These are phyloP conservation scores for Fusarium sp. DNA, from an alignment of 2,329 filamentous ascomycete genomes.

Conservation along the genomic window DNA sequence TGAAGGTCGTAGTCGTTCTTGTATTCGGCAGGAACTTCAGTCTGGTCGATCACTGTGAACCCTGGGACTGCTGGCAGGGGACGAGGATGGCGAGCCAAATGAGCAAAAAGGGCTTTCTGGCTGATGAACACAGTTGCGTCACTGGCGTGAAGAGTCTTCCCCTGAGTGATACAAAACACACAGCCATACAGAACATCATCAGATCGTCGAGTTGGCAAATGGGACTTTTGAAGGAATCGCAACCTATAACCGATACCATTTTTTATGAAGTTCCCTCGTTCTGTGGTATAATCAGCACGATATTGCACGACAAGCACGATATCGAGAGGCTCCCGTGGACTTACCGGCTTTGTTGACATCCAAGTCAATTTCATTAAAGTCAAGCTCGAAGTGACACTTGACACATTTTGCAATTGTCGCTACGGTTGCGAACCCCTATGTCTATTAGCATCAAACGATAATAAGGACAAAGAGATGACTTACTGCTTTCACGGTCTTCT, in stretches of 20 bases:
- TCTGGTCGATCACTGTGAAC: conserved; percentile 58
- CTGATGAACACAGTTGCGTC: conserved; percentile 67
- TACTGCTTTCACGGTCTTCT: conserved; percentile 60
- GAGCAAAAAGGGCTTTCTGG: conserved; percentile 61
- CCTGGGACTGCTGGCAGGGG: conserved; percentile 61
- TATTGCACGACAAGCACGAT: neutral
- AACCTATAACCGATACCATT: conserved; percentile 60
- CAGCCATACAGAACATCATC: conserved; percentile 66
- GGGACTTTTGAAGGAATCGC: conserved; percentile 65
- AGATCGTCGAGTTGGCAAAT: conserved; percentile 58
- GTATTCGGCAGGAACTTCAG: conserved; percentile 51
- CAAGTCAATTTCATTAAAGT: conserved; percentile 61
- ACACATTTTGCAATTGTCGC: conserved; percentile 61
- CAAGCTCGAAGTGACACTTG: conserved; percentile 63
- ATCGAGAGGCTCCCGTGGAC: conserved; percentile 14
- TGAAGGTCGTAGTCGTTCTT: conserved; percentile 64
- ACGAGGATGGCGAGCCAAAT: conserved; percentile 62
- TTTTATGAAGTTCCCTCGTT: conserved; percentile 58
- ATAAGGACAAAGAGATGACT: conserved; percentile 22
- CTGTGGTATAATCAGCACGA: conserved; percentile 41
- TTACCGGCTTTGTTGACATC: conserved; percentile 61
- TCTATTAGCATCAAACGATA: neutral
- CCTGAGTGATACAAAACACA: conserved; percentile 61
- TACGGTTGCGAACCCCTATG: conserved; percentile 53
- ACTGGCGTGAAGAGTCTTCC: conserved; percentile 60